These are phyloP conservation scores for Neopestalotiopsis rosae DNA, from an alignment of 2,329 filamentous ascomycete species.

Conservation along the genomic window DNA sequence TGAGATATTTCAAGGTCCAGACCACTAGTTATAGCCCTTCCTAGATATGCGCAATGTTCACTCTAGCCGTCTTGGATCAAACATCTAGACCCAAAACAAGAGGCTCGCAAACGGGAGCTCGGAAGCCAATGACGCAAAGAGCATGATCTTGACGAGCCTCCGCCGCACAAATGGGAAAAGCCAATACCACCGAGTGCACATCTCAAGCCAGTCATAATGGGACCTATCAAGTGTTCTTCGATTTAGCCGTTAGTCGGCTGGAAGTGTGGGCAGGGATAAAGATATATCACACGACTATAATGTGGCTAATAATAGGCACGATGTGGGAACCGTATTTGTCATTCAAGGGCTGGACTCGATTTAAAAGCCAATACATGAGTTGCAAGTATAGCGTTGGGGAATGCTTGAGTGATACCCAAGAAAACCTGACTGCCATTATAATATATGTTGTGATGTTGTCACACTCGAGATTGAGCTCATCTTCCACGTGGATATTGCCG, in stretches of 20 bases:
- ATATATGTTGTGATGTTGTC: background rate
- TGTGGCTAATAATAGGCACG: slow-evolving; percentile 1
- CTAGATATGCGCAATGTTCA: background rate
- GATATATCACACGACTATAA: slow-evolving; percentile 8
- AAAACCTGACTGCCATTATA: background rate
- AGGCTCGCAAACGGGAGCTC: background rate
- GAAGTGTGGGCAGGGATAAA: background rate
- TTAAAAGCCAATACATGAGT: background rate
- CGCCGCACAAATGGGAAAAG: slow-evolving; percentile 3
- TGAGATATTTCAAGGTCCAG: background rate
- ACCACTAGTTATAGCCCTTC: background rate
- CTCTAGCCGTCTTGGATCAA: background rate
- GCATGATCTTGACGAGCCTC: background rate
- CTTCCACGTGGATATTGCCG: background rate
- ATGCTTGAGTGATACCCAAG: background rate
- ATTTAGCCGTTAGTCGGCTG: slow-evolving; percentile 8
- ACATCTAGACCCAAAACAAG: background rate
- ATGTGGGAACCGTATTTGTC: background rate
- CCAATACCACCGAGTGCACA: background rate
- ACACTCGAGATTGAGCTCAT: background rate
- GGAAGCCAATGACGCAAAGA: slow-evolving; percentile 2
- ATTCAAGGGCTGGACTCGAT: background rate
- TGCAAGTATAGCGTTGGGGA: background rate
- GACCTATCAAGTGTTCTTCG: background rate
- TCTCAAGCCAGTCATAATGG: background rate